phyloP scores from a whole-genome alignment of 345 rosid genomes.

The Geranium brycei region DNA sequence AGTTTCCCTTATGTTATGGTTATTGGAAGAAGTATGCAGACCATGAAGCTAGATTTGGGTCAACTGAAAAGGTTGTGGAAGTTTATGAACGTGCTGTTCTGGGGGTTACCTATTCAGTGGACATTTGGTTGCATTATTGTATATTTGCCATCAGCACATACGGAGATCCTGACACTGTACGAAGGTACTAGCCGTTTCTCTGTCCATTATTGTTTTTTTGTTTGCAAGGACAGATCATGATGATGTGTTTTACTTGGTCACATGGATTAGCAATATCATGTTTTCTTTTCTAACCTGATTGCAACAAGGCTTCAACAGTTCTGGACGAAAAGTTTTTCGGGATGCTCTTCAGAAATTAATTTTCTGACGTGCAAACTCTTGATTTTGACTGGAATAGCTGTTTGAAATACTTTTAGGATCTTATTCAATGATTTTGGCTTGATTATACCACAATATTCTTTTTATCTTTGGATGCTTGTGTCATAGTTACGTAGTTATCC shows the following conservation, averaged over 20 bases:
- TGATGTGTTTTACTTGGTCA: conserved; percentile 15
- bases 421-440: conserved; percentile 12
- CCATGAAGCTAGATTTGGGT: conserved; percentile 80
- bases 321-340: conserved; percentile 55
- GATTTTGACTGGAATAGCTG: conserved; percentile 16
- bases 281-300: conserved; percentile 48
- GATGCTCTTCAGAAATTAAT: conserved; percentile 32
- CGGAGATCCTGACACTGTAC: conserved; percentile 85
- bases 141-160: conserved; percentile 67
- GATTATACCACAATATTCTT: conserved; percentile 9
- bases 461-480: conserved; percentile 17
- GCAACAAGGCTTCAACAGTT: conserved; percentile 60
- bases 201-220: conserved; percentile 7
- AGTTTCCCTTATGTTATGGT: conserved; percentile 94
- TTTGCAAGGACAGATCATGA: conserved; percentile 19
- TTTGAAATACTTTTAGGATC: conserved; percentile 23
- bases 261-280: conserved; percentile 18
- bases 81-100: conserved; percentile 90
- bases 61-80: conserved; percentile 88
- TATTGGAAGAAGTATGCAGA: conserved; percentile 99
- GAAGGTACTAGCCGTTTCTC: conserved; percentile 59
- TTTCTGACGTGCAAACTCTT: conserved; percentile 26
- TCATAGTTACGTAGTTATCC: conserved; percentile 30
- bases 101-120: conserved; percentile 94
- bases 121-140: conserved; percentile 92